Conservation (phyloP, 768 basidiomycete species). For the Favolaschia claudopus region DNA sequence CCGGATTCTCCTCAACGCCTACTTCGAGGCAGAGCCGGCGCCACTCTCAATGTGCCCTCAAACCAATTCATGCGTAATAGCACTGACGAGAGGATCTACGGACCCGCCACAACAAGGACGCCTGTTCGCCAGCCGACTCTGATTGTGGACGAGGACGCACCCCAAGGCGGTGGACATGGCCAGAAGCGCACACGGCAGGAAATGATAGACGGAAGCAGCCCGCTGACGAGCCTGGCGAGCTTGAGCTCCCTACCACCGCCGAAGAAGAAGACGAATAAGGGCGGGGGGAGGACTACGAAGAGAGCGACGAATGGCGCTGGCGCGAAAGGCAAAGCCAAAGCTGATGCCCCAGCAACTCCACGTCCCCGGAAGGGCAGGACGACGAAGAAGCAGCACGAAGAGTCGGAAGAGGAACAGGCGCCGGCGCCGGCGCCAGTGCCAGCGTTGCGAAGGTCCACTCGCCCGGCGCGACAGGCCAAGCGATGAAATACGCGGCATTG, state of each 20-base stretch:
- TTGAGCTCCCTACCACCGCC: slow-evolving; percentile 8
- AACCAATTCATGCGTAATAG: no score
- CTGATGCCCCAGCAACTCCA: background rate
- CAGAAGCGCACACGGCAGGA: slow-evolving; percentile 8
- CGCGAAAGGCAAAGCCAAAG: background rate
- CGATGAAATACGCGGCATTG: background rate
- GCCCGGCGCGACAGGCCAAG: background rate
- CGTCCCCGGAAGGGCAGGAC: slow-evolving; percentile 1
- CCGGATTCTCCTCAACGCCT: no score
- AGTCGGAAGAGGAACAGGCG: background rate
- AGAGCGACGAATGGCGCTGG: background rate
- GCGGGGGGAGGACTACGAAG: background rate
- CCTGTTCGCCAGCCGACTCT: no score
- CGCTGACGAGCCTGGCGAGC: slow-evolving; percentile 1
- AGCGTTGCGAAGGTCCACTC: slow-evolving; percentile 5
- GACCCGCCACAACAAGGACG: no score
- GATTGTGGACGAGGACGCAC: slow-evolving; percentile 7
- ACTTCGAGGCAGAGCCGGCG: no score
- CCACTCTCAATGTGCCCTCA: no score
- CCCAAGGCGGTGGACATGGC: background rate
- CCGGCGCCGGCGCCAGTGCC: background rate
- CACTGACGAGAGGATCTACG: no score
- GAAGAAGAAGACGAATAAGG: slow-evolving; percentile 4
- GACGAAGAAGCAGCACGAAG: background rate
- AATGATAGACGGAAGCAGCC: slow-evolving; percentile 6